These are phyloP conservation scores for Neolecta irregularis DNA, from an alignment of 1,139 yeast species.

Conservation along the genomic window DNA sequence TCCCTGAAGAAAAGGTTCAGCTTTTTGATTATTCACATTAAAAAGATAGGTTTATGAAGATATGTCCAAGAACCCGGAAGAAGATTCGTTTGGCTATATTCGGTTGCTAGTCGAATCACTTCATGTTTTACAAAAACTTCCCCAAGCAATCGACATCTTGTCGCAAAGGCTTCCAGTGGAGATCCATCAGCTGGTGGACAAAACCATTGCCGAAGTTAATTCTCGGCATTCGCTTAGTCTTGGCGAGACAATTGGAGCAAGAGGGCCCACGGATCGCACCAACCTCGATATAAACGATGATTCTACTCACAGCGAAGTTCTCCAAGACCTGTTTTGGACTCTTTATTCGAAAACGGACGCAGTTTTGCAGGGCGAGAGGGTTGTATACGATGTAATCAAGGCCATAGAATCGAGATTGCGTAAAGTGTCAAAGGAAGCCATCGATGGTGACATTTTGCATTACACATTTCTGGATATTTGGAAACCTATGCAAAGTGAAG, in stretches of 20 bases:
- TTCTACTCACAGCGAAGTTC: conserved; percentile 3
- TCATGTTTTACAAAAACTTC: conserved; percentile 46
- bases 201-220: conserved; percentile 51
- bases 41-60: conserved; percentile 19
- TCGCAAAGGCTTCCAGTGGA: conserved; percentile 35
- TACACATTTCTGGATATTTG: conserved; percentile 10
- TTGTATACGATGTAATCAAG: conserved; percentile 7
- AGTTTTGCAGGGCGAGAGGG: conserved; percentile 10
- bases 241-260: background rate
- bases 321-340: conserved; percentile 13
- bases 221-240: conserved; percentile 6
- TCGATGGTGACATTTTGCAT: background rate
- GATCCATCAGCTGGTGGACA: conserved; percentile 38
- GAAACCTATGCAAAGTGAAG: conserved; percentile 11
- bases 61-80: conserved; percentile 24
- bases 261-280: background rate
- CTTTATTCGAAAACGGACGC: conserved; percentile 12
- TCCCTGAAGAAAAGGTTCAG: conserved; percentile 13
- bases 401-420: conserved; percentile 1
- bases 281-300: background rate
- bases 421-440: background rate
- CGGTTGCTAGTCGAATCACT: conserved; percentile 43
- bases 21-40: conserved; percentile 6
- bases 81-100: conserved; percentile 43
- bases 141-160: conserved; percentile 43